Conservation (phyloP, 2,329 filamentous ascomycete species). For the Graphilbum fragrans region DNA sequence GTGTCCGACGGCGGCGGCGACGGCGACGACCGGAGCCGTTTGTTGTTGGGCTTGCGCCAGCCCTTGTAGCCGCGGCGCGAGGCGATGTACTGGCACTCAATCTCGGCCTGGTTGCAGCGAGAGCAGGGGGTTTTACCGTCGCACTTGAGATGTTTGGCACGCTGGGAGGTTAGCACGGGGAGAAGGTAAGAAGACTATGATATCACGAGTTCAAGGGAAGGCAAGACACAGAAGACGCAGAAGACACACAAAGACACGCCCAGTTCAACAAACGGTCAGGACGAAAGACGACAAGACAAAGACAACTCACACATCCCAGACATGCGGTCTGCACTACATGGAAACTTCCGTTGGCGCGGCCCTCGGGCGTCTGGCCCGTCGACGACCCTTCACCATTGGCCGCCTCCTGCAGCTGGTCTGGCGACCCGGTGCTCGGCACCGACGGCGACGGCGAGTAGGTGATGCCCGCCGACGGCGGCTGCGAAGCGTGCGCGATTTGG, state of each 20-base stretch:
- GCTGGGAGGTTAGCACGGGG: slow-evolving; percentile 21
- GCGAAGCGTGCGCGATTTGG: not conserved
- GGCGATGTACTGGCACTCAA: slow-evolving; percentile 59
- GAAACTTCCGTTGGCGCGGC: not conserved
- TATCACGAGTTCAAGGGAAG: not conserved
- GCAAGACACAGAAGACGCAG: not conserved
- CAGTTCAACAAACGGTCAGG: not conserved
- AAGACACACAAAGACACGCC: not conserved
- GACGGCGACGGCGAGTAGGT: not conserved
- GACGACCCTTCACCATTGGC: not conserved
- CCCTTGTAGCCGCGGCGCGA: slow-evolving; percentile 68
- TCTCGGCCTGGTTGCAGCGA: slow-evolving; percentile 46
- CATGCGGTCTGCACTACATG: slow-evolving; percentile 33
- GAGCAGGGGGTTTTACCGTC: slow-evolving; percentile 59
- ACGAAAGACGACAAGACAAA: not conserved
- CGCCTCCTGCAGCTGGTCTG: not conserved
- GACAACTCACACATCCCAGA: slow-evolving; percentile 37
- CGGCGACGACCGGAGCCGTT: slow-evolving; percentile 38
- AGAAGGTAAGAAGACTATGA: not conserved
- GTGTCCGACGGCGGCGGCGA: slow-evolving; percentile 21
- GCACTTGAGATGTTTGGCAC: slow-evolving; percentile 62
- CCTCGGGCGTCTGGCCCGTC: not conserved
- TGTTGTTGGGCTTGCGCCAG: slow-evolving; percentile 39
- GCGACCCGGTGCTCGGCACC: not conserved
- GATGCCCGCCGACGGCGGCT: not conserved